These are phyloP conservation scores for Sambucus nigra DNA, from an alignment of 129 eudicot genomes.

Conservation along the genomic window DNA sequence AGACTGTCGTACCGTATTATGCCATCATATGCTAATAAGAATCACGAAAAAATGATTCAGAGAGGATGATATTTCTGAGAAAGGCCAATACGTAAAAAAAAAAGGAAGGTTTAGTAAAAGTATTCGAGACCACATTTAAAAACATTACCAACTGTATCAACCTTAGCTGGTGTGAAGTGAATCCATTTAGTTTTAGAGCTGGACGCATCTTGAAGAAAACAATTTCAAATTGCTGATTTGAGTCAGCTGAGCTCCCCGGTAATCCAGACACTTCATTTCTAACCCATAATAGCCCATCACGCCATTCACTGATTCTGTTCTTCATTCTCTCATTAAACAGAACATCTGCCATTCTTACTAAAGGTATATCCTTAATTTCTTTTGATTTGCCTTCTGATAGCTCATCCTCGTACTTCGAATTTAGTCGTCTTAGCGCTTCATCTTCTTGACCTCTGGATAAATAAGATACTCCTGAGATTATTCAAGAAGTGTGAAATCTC, in stretches of 20 bases:
- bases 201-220: constrained; percentile 73
- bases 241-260: constrained; percentile 18
- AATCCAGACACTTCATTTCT: constrained; percentile 25
- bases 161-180: constrained; percentile 76
- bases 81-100: background rate
- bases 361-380: constrained; percentile 33
- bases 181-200: constrained; percentile 61
- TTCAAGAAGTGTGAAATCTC: constrained; percentile 36
- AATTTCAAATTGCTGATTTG: constrained; percentile 45
- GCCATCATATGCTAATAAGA: background rate
- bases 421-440: constrained; percentile 43
- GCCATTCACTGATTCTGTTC: constrained; percentile 63
- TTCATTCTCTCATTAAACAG: constrained; percentile 73
- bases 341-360: constrained; percentile 60
- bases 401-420: constrained; percentile 34
- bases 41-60: background rate
- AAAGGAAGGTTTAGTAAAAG: background rate
- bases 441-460: constrained; percentile 94
- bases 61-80: background rate
- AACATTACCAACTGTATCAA: constrained; percentile 84
- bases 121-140: constrained; percentile 15
- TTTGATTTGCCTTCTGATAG: constrained; percentile 19
- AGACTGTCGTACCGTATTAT: too few relatives aligned
- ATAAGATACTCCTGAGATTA: constrained; percentile 96
- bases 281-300: constrained; percentile 30